Conservation (phyloP, 805 yeast genomes). For the Vanderwaltozyma yarrowii region DNA sequence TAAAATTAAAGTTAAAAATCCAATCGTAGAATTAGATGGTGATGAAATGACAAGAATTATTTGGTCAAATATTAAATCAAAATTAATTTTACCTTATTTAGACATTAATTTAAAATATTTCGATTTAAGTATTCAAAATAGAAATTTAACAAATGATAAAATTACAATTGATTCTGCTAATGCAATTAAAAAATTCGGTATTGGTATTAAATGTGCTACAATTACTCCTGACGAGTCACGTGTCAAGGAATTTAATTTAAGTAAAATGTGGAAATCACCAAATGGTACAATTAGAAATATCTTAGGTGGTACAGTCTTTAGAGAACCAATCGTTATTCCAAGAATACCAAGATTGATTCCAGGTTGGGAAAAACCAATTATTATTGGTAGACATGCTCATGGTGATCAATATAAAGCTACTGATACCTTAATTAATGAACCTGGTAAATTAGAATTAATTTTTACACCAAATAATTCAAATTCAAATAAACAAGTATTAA, state of each 20-base stretch:
- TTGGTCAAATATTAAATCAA: slow-evolving; percentile 64
- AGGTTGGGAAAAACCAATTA: slow-evolving; percentile 73
- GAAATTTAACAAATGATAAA: slow-evolving; percentile 65
- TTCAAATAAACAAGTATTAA: slow-evolving; percentile 11
- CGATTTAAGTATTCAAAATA: slow-evolving; percentile 56
- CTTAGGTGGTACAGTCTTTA: slow-evolving; percentile 72
- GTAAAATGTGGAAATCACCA: slow-evolving; percentile 80
- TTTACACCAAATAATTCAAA: slow-evolving; percentile 56
- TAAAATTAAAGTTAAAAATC: slow-evolving; percentile 52
- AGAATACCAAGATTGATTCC: slow-evolving; percentile 70
- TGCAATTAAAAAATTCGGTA: slow-evolving; percentile 65
- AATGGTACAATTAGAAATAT: slow-evolving; percentile 79
- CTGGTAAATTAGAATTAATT: slow-evolving; percentile 54
- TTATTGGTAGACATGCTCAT: slow-evolving; percentile 78
- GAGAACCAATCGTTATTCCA: slow-evolving; percentile 75
- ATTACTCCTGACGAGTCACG: slow-evolving; percentile 78
- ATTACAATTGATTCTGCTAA: slow-evolving; percentile 71
- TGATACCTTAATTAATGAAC: slow-evolving; percentile 52
- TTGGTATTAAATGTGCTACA: slow-evolving; percentile 78
- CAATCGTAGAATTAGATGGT: slow-evolving; percentile 73
- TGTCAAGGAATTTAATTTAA: slow-evolving; percentile 61
- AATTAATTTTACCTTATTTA: slow-evolving; percentile 56
- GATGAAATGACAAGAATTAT: slow-evolving; percentile 83
- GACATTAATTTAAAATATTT: slow-evolving; percentile 69
- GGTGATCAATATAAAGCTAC: slow-evolving; percentile 83